These are phyloP conservation scores for Thymus mandschuricus DNA, from an alignment of 257 asterid species.

Conservation along the genomic window DNA sequence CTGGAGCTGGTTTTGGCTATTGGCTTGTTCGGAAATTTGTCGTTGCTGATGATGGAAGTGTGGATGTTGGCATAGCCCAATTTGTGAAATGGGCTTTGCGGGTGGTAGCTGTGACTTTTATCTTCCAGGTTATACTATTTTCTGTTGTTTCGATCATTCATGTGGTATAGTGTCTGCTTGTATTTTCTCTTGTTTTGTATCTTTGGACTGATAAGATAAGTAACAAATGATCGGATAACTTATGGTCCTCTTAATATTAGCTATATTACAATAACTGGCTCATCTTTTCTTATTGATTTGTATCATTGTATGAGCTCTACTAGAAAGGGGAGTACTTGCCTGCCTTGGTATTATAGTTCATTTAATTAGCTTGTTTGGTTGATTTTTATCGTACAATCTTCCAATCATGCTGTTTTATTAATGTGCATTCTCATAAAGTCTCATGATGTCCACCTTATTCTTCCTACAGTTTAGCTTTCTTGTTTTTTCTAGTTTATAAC, in stretches of 20 bases:
- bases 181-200: slow-evolving; percentile 5
- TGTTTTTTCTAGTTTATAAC: not conserved
- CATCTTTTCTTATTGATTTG: slow-evolving; percentile 11
- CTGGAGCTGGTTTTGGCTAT: slow-evolving; percentile 92
- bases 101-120: slow-evolving; percentile 62
- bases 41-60: slow-evolving; percentile 82
- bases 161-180: slow-evolving; percentile 15
- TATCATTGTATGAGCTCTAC: not conserved
- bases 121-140: slow-evolving; percentile 67
- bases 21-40: slow-evolving; percentile 92
- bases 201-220: not conserved
- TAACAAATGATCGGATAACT: not conserved
- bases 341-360: not conserved
- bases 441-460: not conserved
- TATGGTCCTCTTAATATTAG: not conserved
- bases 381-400: too few species aligned
- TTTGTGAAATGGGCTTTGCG: slow-evolving; percentile 95
- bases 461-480: slow-evolving; percentile 11
- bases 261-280: slow-evolving; percentile 15
- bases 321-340: not conserved
- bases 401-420: not conserved
- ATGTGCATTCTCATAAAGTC: not conserved
- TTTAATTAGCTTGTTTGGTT: not conserved
- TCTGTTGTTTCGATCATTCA: slow-evolving; percentile 9
- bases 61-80: slow-evolving; percentile 79